Percentiles rank a stretch among this genome's conserved stretches.
Conservation (phyloP, 2,329 filamentous ascomycete genomes). For the Sclerotinia borealis region DNA sequence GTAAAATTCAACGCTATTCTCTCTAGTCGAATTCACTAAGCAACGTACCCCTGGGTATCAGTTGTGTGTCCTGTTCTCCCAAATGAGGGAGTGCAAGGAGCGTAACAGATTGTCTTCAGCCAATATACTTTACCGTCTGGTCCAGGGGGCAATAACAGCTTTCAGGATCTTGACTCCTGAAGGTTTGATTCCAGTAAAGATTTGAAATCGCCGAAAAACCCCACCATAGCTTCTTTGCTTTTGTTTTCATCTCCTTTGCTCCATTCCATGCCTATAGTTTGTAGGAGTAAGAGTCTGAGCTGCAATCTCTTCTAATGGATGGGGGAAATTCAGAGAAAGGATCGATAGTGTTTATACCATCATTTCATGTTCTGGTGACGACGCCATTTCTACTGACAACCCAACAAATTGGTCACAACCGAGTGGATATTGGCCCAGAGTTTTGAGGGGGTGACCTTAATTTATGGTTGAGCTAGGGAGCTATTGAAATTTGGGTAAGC, state of each 20-base stretch:
- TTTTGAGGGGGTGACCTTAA: not conserved
- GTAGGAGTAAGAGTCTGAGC: not conserved
- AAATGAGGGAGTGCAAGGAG: not conserved
- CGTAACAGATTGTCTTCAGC: not conserved
- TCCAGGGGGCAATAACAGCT: not conserved
- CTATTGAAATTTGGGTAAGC: not conserved
- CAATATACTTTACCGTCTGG: not conserved
- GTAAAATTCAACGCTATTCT: no score
- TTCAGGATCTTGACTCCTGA: not conserved
- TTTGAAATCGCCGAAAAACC: not conserved
- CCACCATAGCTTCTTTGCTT: not conserved
- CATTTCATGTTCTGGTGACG: not conserved
- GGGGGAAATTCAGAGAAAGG: not conserved
- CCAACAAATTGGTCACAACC: not conserved
- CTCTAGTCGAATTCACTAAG: no score
- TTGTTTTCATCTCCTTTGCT: not conserved
- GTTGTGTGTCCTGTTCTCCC: no score
- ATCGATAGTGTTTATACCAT: not conserved
- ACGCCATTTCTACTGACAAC: no score
- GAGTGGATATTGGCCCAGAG: not conserved
- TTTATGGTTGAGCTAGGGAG: not conserved
- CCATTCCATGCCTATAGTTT: not conserved
- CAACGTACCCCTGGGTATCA: no score
- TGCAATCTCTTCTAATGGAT: not conserved
- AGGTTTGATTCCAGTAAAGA: not conserved